Evolutionary conservation across 805 yeast genomes (phyloP), one percentile per base, ranked within the genome.

Genomic region (Millerozyma acaciae): DNA sequence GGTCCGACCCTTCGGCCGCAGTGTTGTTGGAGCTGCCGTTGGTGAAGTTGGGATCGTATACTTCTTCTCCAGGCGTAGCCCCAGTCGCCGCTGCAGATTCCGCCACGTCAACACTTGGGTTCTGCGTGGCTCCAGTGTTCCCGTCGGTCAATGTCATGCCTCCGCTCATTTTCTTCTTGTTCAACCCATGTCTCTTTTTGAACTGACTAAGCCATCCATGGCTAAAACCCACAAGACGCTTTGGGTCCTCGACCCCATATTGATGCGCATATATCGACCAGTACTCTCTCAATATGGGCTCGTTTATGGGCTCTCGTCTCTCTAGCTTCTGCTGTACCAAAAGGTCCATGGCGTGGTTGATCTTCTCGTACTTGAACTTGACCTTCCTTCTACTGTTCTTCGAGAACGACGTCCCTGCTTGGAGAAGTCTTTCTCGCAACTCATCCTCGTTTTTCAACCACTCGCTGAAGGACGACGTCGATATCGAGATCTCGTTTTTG

Each of bases 131-230:
- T 19, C 12, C 16, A 18, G 12, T 28, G 21, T 26, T 13, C 16
- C 28, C 20, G 32, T 22, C 13, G 23, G 8, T n/a, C 16, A 28
- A 8, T 12, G 23, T 26, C 19, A 26, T 17, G 15, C 22, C 27
- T 8, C 45, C 53, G 30, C 51, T 46, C 61, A 54, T 52, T 32
- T 60, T 42, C 27, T 56, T 49, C 40, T 53, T 58, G 40, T 61
- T 60, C 26, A 73, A 51, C 1, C 74, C 78, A 45, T 76, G 80
- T 31, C 81, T 55, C 42, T 73, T 76, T 50, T 77, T 77, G 53
- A 77, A 77, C 45, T 73, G 79, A 8, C 74, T 60, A 26, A 77
- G 53, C 83, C 83, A 77, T 6, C 84, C 84, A 49, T 76, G 81
- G 42, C 78, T 70, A 41, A 75, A 77, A 10, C 69, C 63, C 17